Conservation (phyloP, 2,329 filamentous ascomycete species). For the Penicillium brevicompactum region DNA sequence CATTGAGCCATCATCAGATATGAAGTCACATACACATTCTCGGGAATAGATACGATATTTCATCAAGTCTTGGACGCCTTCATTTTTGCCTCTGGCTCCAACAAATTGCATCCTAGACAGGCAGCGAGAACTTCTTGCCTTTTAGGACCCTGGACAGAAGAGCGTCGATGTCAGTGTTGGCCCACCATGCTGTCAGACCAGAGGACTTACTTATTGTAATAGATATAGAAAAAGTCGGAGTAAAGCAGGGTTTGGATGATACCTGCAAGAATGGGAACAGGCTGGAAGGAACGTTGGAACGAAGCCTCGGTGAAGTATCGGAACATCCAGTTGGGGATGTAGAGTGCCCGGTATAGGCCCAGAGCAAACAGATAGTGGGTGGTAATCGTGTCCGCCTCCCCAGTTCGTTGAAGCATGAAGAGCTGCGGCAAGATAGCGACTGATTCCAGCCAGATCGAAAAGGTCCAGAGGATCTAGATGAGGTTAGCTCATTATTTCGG, state of each 20-base stretch:
- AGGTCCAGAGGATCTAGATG: conserved; percentile 84
- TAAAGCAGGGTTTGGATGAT: conserved; percentile 93
- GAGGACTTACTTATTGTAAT: conserved; percentile 81
- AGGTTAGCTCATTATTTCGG: conserved; percentile 13
- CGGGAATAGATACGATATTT: not conserved
- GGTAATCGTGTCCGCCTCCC: conserved; percentile 98
- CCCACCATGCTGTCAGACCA: not conserved
- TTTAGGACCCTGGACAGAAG: conserved; percentile 63
- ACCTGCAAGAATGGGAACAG: conserved; percentile 84
- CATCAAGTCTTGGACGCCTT: not conserved
- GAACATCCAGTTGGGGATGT: conserved; percentile 99
- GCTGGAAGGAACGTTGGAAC: conserved; percentile 80
- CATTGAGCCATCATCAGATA: not conserved
- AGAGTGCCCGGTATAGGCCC: conserved; percentile 86
- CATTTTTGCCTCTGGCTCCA: not conserved
- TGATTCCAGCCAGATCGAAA: conserved; percentile 96
- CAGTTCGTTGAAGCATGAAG: conserved; percentile 96
- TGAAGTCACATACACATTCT: not conserved
- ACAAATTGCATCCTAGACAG: conserved; percentile 59
- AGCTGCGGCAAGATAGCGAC: conserved; percentile 96
- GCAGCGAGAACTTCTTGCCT: conserved; percentile 84
- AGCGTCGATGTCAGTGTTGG: conserved; percentile 1
- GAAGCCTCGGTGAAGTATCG: conserved; percentile 78
- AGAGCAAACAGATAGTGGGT: conserved; percentile 96
- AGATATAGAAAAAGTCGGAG: conserved; percentile 99